These are phyloP conservation scores for Nemania serpens DNA, from an alignment of 2,329 filamentous ascomycete genomes.

Conservation along the genomic window DNA sequence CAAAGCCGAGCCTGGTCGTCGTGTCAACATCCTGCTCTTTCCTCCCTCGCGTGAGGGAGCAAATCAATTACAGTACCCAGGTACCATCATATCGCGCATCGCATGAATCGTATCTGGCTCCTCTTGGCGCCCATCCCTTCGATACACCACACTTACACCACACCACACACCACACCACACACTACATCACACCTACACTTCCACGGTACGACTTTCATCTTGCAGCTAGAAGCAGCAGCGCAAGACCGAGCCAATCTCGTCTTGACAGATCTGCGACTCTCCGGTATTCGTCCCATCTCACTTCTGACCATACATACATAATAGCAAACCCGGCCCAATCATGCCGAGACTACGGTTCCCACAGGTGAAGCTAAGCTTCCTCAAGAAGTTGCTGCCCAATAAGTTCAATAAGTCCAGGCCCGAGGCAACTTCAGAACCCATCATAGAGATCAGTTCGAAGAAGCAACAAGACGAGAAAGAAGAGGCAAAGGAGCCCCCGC, in stretches of 20 bases:
- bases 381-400: slow-evolving; percentile 35
- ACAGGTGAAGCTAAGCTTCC: slow-evolving; percentile 33
- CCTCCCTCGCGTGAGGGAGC: background rate
- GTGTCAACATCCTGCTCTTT: background rate
- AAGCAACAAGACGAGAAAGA: slow-evolving; percentile 16
- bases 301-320: background rate
- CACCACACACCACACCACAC: background rate
- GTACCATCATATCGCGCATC: background rate
- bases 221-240: no score
- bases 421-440: slow-evolving; percentile 5
- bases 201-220: no score
- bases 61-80: background rate
- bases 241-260: no score
- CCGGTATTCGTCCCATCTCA: background rate
- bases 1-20: slow-evolving; percentile 22
- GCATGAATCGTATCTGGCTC: background rate
- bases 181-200: no score
- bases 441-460: slow-evolving; percentile 6
- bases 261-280: background rate
- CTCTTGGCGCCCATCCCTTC: background rate
- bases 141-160: background rate
- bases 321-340: background rate
- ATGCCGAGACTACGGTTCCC: slow-evolving; percentile 30
- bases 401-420: slow-evolving; percentile 14
- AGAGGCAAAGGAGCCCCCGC: slow-evolving; percentile 14